A percentile compares a stretch with the other conserved stretches of the same genome.
Evolutionary conservation across 169 alveolate species (phyloP).

Genomic region (Theileria luwenshuni): DNA sequence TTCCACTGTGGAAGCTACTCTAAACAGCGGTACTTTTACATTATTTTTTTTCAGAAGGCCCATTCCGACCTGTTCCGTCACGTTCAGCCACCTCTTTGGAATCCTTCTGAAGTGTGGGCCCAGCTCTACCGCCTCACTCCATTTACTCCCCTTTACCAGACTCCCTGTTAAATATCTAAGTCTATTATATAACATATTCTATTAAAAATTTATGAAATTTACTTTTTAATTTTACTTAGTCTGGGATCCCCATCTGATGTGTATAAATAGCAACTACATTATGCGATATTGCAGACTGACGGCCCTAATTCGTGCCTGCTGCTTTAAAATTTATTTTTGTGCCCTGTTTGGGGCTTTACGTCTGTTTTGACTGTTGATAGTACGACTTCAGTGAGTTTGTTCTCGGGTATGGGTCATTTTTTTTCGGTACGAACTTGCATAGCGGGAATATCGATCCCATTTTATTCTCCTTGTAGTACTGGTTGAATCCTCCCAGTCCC

Average conservation of each 20-base stretch:
- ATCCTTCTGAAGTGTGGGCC: not conserved
- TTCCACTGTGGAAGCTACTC: slow-evolving; percentile 72
- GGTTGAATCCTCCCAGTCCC: not conserved
- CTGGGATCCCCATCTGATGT: not conserved
- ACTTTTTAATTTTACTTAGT: too few species aligned
- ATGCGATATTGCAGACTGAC: not conserved
- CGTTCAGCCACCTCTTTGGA: slow-evolving; percentile 65
- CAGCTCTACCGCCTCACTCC: too few species aligned
- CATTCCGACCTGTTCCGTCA: slow-evolving; percentile 79
- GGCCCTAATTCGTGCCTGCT: too few species aligned
- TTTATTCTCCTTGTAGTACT: not conserved
- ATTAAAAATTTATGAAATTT: too few species aligned
- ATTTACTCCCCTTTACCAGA: too few species aligned
- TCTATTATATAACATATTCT: too few species aligned
- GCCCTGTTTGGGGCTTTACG: not conserved
- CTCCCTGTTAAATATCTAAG: too few species aligned
- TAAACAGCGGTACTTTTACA: slow-evolving; percentile 74
- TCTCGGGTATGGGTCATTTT: not conserved
- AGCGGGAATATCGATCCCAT: slow-evolving; percentile 6
- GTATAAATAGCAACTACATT: not conserved
- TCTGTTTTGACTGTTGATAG: not conserved
- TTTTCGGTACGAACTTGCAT: slow-evolving; percentile 18
- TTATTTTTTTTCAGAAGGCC: slow-evolving; percentile 68
- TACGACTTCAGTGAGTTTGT: not conserved
- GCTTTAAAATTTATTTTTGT: too few species aligned